Percentiles rank a stretch among this genome's conserved stretches.
These are phyloP conservation scores for Fusarium guadeloupense DNA, from an alignment of 2,329 filamentous ascomycete genomes.

Conservation along the genomic window DNA sequence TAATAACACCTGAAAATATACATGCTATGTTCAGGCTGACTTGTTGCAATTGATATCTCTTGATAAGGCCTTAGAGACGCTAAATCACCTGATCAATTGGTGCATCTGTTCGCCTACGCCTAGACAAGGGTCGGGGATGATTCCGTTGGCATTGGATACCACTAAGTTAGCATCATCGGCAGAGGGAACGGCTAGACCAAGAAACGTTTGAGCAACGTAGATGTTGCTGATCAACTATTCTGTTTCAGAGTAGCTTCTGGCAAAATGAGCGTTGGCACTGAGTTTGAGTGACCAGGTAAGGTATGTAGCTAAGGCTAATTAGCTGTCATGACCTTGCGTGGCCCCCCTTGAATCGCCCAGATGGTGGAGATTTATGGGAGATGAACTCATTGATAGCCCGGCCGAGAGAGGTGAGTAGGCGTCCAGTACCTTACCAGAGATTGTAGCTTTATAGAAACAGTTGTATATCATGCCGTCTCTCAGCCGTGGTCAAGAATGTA, in stretches of 20 bases:
- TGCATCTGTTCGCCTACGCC: slow-evolving; percentile 34
- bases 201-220: slow-evolving; percentile 18
- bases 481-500: background rate
- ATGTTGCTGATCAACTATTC: slow-evolving; percentile 20
- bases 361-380: slow-evolving; percentile 32
- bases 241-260: slow-evolving; percentile 2
- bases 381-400: slow-evolving; percentile 24
- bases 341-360: slow-evolving; percentile 1
- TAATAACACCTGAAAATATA: background rate
- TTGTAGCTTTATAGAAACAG: no score
- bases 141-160: slow-evolving; percentile 41
- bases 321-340: background rate
- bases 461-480: background rate
- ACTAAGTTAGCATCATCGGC: slow-evolving; percentile 35
- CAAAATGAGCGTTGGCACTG: background rate
- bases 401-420: no score
- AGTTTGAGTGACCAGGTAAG: background rate
- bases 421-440: no score
- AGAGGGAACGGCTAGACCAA: slow-evolving; percentile 28
- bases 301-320: background rate
- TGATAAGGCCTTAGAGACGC: slow-evolving; percentile 20
- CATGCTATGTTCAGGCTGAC: background rate
- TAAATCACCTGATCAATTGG: slow-evolving; percentile 45
- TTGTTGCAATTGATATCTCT: slow-evolving; percentile 11
- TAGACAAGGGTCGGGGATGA: slow-evolving; percentile 40